phyloP scores from a whole-genome alignment of 257 asterid species.

The Oldenlandia corymbosa region DNA sequence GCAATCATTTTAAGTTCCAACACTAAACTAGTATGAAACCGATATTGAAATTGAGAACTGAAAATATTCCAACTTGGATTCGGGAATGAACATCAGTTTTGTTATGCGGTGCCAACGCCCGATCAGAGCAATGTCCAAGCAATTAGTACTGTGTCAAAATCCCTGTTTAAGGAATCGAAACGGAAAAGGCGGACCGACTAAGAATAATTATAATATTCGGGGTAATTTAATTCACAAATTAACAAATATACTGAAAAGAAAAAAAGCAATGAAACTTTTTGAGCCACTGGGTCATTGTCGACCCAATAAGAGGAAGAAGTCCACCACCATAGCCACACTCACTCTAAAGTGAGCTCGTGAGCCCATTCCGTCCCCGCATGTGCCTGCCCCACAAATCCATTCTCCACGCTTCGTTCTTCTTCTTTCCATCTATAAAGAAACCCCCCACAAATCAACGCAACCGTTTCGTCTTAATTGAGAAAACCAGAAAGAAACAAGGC shows the following conservation, averaged over 20 bases:
- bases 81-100: no score
- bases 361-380: not conserved
- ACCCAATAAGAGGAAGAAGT: no score
- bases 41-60: no score
- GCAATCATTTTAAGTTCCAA: no score
- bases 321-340: no score
- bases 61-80: no score
- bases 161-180: not conserved
- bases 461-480: no score
- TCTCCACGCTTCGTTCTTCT: not conserved
- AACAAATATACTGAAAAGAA: not conserved
- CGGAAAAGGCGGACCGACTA: not conserved
- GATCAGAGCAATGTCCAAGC: conserved; percentile 15
- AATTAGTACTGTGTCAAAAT: not conserved
- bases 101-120: not conserved
- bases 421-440: not conserved
- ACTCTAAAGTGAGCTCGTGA: conserved; percentile 5
- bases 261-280: conserved; percentile 6
- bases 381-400: not conserved
- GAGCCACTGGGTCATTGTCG: conserved; percentile 9
- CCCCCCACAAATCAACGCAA: no score
- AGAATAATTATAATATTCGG: not conserved
- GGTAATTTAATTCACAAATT: not conserved
- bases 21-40: no score
- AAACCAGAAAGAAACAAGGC: no score